Evolutionary conservation across 1,139 yeast genomes (phyloP).

Genomic region (Hemisphaericaspora xylanilytica): DNA sequence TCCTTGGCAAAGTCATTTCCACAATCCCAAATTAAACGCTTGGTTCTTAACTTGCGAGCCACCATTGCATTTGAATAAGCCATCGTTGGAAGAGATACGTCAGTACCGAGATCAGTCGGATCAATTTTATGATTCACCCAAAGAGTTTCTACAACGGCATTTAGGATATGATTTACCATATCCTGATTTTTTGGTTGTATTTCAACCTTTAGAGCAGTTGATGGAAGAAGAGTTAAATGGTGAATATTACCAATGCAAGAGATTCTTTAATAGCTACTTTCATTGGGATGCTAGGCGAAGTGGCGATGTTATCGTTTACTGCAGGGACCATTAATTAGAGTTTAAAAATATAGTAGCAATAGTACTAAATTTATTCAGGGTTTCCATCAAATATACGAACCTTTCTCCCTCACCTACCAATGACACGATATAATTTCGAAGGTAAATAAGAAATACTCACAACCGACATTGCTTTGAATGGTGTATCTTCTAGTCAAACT

Average conservation of each 20-base stretch:
- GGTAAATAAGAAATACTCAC: no score
- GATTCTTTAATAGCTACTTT: slow-evolving; percentile 74
- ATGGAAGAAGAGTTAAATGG: slow-evolving; percentile 36
- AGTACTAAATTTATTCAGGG: no score
- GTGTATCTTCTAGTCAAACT: no score
- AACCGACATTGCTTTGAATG: no score
- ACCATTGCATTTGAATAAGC: slow-evolving; percentile 50
- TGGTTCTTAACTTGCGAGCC: slow-evolving; percentile 95
- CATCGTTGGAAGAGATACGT: slow-evolving; percentile 25
- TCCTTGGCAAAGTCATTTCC: slow-evolving; percentile 89
- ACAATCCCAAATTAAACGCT: slow-evolving; percentile 44
- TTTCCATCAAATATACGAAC: no score
- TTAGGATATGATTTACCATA: slow-evolving; percentile 20
- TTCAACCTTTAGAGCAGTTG: slow-evolving; percentile 55
- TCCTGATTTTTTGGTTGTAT: slow-evolving; percentile 61
- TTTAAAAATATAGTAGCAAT: not conserved
- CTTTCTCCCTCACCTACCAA: no score
- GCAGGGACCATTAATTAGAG: slow-evolving; percentile 7
- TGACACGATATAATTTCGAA: no score
- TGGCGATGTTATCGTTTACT: slow-evolving; percentile 74
- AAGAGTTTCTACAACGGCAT: slow-evolving; percentile 37
- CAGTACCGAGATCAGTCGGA: slow-evolving; percentile 85
- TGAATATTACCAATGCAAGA: slow-evolving; percentile 40
- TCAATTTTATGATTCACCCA: slow-evolving; percentile 67
- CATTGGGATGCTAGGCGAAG: slow-evolving; percentile 85